Conservation (phyloP, 495 filamentous ascomycete species). For the Hypoxylon trugodes region DNA sequence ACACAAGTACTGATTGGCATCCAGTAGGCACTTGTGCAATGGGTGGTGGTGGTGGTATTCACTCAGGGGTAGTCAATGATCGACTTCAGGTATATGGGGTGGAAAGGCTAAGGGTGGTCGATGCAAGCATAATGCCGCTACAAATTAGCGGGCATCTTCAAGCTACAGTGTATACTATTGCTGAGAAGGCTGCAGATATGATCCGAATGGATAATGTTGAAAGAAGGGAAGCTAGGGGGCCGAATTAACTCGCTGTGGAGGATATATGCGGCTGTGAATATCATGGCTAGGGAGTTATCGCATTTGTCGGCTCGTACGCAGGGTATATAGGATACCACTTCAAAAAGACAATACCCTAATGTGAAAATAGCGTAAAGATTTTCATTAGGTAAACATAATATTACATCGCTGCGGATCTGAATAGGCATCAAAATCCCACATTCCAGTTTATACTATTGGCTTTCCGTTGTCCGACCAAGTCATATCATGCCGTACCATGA, state of each 20-base stretch:
- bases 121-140: slow-evolving; percentile 8
- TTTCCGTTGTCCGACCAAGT: neutral
- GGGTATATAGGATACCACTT: too few species aligned
- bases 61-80: slow-evolving; percentile 6
- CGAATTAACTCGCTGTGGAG: too few species aligned
- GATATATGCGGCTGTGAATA: too few species aligned
- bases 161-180: slow-evolving; percentile 5
- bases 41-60: neutral
- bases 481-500: neutral
- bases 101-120: neutral
- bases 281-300: too few species aligned
- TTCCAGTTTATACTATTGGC: too few species aligned
- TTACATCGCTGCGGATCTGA: too few species aligned
- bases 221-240: neutral
- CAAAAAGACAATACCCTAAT: too few species aligned
- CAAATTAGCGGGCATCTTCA: slow-evolving; percentile 7
- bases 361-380: too few species aligned
- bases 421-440: too few species aligned
- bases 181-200: neutral
- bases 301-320: too few species aligned
- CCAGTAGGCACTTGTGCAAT: neutral
- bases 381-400: too few species aligned
- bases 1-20: slow-evolving; percentile 1
- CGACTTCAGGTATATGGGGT: slow-evolving; percentile 4
- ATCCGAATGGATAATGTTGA: neutral